phyloP scores from a whole-genome alignment of 2,329 filamentous ascomycete genomes.

The Microcera coccophila region DNA sequence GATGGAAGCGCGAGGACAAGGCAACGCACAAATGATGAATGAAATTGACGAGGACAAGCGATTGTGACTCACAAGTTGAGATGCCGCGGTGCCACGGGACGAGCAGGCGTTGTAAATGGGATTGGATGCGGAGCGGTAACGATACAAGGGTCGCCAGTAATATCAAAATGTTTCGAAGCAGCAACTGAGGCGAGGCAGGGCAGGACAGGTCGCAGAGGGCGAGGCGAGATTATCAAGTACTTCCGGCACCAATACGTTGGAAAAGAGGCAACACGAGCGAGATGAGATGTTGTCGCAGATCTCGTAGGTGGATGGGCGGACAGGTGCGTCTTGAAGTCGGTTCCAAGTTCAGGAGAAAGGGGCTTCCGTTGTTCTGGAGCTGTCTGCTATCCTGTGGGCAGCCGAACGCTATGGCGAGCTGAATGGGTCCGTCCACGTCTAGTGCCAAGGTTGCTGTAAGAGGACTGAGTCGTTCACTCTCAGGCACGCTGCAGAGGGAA shows the following conservation, averaged over 20 bases:
- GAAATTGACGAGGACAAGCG: constrained; percentile 23
- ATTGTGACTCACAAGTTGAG: constrained; percentile 34
- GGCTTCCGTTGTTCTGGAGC: constrained; percentile 2
- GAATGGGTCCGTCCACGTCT: background rate
- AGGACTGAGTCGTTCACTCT: constrained; percentile 11
- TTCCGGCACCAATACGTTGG: constrained; percentile 34
- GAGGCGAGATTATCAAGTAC: constrained; percentile 28
- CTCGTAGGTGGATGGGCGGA: constrained; percentile 16
- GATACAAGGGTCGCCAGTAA: constrained; percentile 35
- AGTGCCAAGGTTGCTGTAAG: background rate
- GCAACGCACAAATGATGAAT: background rate
- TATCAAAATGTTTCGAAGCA: constrained; percentile 31
- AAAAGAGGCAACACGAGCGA: constrained; percentile 30
- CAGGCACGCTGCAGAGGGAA: constrained; percentile 21
- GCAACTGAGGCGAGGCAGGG: constrained; percentile 5
- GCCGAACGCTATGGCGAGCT: background rate
- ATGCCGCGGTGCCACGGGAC: constrained; percentile 29
- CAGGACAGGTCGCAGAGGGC: constrained; percentile 17
- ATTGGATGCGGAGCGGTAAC: constrained; percentile 22
- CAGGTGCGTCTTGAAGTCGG: constrained; percentile 20
- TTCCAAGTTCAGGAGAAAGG: constrained; percentile 13
- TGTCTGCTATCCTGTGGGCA: background rate
- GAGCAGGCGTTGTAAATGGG: constrained; percentile 14
- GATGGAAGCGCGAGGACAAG: background rate
- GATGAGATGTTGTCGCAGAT: constrained; percentile 28